Evolutionary conservation across 805 yeast species (phyloP), one percentile per base, ranked within the genome.

Genomic region (Zygosaccharomyces bailii): DNA sequence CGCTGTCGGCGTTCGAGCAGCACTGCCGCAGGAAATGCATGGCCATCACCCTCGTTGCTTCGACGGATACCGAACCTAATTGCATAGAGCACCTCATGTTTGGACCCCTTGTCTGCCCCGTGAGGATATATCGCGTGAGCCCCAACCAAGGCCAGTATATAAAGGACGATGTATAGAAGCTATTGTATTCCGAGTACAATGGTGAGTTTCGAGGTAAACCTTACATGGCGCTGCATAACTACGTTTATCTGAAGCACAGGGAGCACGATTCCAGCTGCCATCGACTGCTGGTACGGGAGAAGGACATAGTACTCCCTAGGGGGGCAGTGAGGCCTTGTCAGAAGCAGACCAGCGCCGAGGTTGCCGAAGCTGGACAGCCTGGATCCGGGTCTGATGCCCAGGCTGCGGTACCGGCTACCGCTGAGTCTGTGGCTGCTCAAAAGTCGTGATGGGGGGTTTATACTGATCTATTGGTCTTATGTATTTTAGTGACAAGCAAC

Each of bases 1-100:
- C 88, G 0, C 54, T 74, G 1, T 43, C 53, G 0, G 65, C 51
- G 2, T 80, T 82, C 66, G 75, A 72, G 37, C 34, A 54, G 0
- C 60, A 55, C 24, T 59, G 78, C 5, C 42, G 41, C 4, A 37
- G 42, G 20, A 27, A 42, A 1, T 54, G 52, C 0, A 29, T 72
- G 21, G 25, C 36, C 1, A 55, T 55, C 50, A 37, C 44, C 4
- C 32, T 64, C 35, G 27, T 63, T 50, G 56, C 58, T 39, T 44
- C 56, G 54, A 53, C 53, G 5, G 51, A 50, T 14, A 31, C 27
- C 8, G 34, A 43, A 25, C 27, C 25, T 25, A 13, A 32, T 16
- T 29, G 35, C 9, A 19, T 47, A 6, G 50, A 41, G 29, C 19
- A 36, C 7, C 40, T 47, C 9, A 18, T 47, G 34, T 49, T 42